Conservation (phyloP, 345 rosid genomes). For the Dimocarpus longan region DNA sequence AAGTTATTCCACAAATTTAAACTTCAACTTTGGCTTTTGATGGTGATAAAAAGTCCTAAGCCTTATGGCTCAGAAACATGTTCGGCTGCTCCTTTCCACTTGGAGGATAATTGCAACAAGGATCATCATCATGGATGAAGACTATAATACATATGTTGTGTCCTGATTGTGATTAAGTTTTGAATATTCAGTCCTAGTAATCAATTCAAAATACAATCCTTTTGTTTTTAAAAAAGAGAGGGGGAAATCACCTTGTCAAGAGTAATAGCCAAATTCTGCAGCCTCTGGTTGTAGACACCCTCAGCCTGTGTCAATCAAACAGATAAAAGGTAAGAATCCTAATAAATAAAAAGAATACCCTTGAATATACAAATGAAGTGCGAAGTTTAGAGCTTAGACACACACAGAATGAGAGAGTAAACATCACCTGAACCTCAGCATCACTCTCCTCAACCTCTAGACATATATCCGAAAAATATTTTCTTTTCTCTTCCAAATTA, state of each 20-base stretch:
- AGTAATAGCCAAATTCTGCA: conserved; percentile 96
- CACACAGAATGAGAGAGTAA: conserved; percentile 2
- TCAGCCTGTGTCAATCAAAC: conserved; percentile 69
- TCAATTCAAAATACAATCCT: not conserved
- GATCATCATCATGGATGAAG: not conserved
- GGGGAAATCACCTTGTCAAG: conserved; percentile 83
- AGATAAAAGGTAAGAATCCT: conserved; percentile 27
- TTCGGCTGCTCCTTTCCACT: not conserved
- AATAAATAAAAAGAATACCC: conserved; percentile 16
- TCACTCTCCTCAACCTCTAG: conserved; percentile 94
- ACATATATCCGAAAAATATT: conserved; percentile 70
- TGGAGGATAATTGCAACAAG: not conserved
- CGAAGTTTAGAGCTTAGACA: not conserved
- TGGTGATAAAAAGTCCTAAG: not conserved
- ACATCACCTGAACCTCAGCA: conserved; percentile 96
- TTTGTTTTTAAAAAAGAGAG: conserved; percentile 3
- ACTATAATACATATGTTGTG: not conserved
- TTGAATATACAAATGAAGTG: not conserved
- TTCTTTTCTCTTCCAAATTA: conserved; percentile 91
- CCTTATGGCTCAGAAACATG: not conserved
- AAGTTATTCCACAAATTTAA: not conserved
- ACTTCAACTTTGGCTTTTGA: conserved; percentile 3
- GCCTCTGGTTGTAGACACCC: conserved; percentile 99
- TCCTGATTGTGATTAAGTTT: not conserved
- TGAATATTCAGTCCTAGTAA: not conserved